Evolutionary conservation across 805 yeast genomes (phyloP).

Genomic region (Lipomyces chichibuensis): DNA sequence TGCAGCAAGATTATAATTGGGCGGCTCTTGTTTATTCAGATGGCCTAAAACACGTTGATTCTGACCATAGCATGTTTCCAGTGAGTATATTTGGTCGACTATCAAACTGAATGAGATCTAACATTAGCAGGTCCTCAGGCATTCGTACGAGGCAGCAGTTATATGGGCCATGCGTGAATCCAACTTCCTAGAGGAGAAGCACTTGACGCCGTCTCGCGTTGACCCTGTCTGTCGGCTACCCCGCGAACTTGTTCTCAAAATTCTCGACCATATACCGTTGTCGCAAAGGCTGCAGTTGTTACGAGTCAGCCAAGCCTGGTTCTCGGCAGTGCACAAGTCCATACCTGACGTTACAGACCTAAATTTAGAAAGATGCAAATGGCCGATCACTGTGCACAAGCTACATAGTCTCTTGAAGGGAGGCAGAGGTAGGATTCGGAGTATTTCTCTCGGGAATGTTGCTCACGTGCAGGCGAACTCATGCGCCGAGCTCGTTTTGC

Average conservation of each 20-base stretch:
- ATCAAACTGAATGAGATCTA: background rate
- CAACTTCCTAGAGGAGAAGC: background rate
- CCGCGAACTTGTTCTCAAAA: constrained; percentile 14
- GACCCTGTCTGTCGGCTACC: constrained; percentile 9
- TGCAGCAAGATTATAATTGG: constrained; percentile 7
- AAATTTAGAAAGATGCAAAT: constrained; percentile 5
- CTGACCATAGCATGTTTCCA: background rate
- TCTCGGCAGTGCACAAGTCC: background rate
- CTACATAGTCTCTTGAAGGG: background rate
- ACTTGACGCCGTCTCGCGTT: background rate
- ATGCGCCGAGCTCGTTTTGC: background rate
- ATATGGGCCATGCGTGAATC: constrained; percentile 1
- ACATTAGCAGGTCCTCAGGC: background rate
- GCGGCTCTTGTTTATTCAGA: constrained; percentile 4
- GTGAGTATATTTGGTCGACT: background rate
- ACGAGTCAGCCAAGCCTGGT: constrained; percentile 9
- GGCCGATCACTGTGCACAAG: constrained; percentile 10
- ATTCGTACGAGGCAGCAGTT: constrained; percentile 3
- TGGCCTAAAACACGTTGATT: constrained; percentile 4
- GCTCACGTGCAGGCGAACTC: background rate
- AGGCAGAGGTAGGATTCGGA: background rate
- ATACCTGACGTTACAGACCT: background rate
- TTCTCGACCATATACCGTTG: constrained; percentile 10
- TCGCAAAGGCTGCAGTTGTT: constrained; percentile 5
- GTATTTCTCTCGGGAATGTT: constrained; percentile 7